Evolutionary conservation across 257 asterid species (phyloP).

Genomic region (Salvia hispanica): DNA sequence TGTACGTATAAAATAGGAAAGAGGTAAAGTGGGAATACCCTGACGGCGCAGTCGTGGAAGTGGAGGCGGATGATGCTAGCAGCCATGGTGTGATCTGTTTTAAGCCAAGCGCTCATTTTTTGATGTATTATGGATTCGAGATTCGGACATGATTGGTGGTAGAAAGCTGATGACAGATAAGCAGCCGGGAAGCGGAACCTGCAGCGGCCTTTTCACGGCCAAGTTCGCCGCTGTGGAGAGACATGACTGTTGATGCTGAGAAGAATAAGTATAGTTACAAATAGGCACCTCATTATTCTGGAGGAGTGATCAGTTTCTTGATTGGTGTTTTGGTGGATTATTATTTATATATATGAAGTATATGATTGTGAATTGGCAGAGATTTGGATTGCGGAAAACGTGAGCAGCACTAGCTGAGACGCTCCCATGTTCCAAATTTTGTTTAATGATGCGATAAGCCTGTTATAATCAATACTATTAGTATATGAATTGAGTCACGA

Average conservation of each 20-base stretch:
- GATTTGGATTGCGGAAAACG: slow-evolving; percentile 32
- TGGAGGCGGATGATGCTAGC: slow-evolving; percentile 76
- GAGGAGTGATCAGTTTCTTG: background rate
- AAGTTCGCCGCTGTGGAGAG: slow-evolving; percentile 11
- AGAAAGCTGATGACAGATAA: slow-evolving; percentile 43
- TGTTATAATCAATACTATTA: background rate
- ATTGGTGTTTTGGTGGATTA: background rate
- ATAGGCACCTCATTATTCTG: slow-evolving; percentile 34
- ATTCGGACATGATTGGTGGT: slow-evolving; percentile 56
- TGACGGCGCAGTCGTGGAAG: slow-evolving; percentile 74
- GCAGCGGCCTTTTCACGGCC: slow-evolving; percentile 2
- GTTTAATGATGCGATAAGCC: background rate
- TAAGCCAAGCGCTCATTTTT: slow-evolving; percentile 56
- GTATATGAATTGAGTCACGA: background rate
- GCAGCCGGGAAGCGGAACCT: slow-evolving; percentile 29
- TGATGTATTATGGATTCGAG: slow-evolving; percentile 54
- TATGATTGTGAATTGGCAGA: background rate
- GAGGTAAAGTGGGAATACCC: slow-evolving; percentile 43
- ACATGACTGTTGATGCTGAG: background rate
- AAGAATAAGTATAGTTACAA: background rate
- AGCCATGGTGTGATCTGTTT: slow-evolving; percentile 59
- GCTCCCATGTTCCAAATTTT: slow-evolving; percentile 36
- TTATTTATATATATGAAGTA: slow-evolving; percentile 3
- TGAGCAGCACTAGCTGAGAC: slow-evolving; percentile 48
- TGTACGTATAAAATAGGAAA: background rate